Base-by-base conservation (phyloP, 192 early-diverging fungal species). In the Gigaspora rosea region DNA sequence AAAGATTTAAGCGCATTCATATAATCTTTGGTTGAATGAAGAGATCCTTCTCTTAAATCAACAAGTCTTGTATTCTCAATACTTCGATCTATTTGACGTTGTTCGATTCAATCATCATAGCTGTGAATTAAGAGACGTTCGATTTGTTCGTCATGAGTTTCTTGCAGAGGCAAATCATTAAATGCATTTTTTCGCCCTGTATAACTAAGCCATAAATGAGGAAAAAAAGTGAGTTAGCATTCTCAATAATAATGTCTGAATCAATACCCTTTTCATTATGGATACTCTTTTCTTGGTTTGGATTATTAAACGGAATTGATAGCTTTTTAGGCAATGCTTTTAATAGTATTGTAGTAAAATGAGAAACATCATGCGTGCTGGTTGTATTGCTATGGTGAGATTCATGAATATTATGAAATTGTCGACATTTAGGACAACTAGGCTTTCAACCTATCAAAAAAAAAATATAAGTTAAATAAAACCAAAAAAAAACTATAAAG, bases 1-100 rank as follows among this genome's bases (percentile, higher is more conserved):
- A 48, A 20, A 50, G 33, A 50, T 51, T 18, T 70, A 46, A 70
- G 48, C 3, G 16, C 47, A 15, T 70, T 70, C 46, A 70, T 50
- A 51, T 70, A 70, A 70, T 49, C 68, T 70, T 70, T 20, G 1
- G 48, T 49, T 16, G 48, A 70, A 70, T 47, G n/a, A 50, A 49
- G 10, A 35, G 8, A 50, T 69, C 16, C 67, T 64, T 8, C 9
- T 70, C 22, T 51, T 1, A 70, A 70, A 51, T 70, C 18, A 8
- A 70, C 68, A 8, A 70, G n/a, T 50, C 47, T 70, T 10, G 18
- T 70, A 70, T 70, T 70, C 0, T 70, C 49, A 0, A 70, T 70
- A 0, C 68, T 48, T 70, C 47, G 18, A 70, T 70, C n/a, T 3
- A 27, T 16, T 49, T 50, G 47, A 3, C n/a, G 27, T 70, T 70